Evolutionary conservation across 164 flowering plant genomes (phyloP).

Genomic region (Piper betle): DNA sequence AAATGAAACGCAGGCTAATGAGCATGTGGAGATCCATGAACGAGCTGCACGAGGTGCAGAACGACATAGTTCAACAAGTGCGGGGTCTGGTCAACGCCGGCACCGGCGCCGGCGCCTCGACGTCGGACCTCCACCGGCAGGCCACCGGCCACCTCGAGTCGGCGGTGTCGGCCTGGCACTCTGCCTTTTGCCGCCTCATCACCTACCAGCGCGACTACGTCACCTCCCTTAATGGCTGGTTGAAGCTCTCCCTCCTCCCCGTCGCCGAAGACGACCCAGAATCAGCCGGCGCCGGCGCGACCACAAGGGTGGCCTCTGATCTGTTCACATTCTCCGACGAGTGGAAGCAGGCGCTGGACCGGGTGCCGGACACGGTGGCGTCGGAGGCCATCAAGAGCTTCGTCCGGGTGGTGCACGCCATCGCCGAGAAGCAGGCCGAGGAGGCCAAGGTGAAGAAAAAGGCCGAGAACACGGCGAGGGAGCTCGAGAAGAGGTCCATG

Average conservation of each 20-base stretch:
- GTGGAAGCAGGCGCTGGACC: constrained; percentile 89
- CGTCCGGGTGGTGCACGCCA: constrained; percentile 69
- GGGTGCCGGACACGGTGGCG: constrained; percentile 89
- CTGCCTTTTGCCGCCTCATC: constrained; percentile 70
- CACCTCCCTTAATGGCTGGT: constrained; percentile 77
- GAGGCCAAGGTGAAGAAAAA: constrained; percentile 70
- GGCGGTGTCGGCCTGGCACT: constrained; percentile 85
- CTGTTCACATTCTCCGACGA: constrained; percentile 60
- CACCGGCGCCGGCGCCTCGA: constrained; percentile 50
- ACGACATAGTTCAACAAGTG: constrained; percentile 85
- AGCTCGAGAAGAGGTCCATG: constrained; percentile 80
- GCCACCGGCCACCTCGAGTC: constrained; percentile 88
- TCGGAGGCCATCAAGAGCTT: constrained; percentile 94
- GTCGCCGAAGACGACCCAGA: constrained; percentile 18
- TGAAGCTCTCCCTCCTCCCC: constrained; percentile 51
- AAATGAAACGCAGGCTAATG: constrained; percentile 40
- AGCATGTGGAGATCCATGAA: constrained; percentile 98
- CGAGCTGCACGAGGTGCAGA: constrained; percentile 72
- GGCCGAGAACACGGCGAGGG: constrained; percentile 55
- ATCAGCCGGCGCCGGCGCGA: constrained; percentile 20
- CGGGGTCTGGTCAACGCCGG: constrained; percentile 60
- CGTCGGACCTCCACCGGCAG: constrained; percentile 80
- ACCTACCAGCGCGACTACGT: constrained; percentile 75
- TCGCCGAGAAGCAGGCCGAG: constrained; percentile 58
- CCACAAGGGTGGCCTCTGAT: constrained; percentile 9